A percentile compares a stretch with the other conserved stretches of the same genome.
phyloP scores from a whole-genome alignment of 2,329 filamentous ascomycete genomes.

The Stachybotrys echinatus region DNA sequence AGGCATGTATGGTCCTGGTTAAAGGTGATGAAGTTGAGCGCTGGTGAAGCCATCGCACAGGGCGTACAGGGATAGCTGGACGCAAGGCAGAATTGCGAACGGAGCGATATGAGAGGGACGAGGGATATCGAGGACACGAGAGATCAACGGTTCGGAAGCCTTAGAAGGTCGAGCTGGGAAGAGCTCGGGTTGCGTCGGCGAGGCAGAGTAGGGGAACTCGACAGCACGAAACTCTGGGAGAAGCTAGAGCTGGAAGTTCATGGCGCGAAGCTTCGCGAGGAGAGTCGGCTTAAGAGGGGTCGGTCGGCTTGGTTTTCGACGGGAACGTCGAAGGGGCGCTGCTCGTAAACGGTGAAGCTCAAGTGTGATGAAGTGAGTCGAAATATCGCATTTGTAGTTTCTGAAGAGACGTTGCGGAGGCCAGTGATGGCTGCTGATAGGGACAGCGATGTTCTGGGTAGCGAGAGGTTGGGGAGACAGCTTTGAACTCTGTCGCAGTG shows the following conservation, averaged over 20 bases:
- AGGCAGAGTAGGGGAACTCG: neutral
- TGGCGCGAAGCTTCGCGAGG: neutral
- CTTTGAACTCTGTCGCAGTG: neutral
- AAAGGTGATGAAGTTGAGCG: slow-evolving; percentile 97
- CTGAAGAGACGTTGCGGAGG: neutral
- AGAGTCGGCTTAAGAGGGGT: neutral
- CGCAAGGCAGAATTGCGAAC: neutral
- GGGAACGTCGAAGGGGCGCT: neutral
- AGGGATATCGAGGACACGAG: neutral
- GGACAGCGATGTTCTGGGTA: neutral
- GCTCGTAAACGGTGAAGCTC: neutral
- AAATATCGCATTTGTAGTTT: neutral
- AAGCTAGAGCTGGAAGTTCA: neutral
- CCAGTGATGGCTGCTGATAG: neutral
- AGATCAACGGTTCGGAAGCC: neutral
- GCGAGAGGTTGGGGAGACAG: neutral
- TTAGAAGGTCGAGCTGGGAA: neutral
- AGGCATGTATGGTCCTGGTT: slow-evolving; percentile 98
- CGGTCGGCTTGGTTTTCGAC: neutral
- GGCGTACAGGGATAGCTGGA: slow-evolving; percentile 3
- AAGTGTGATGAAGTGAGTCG: neutral
- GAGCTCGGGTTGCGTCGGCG: neutral
- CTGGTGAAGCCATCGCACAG: slow-evolving; percentile 56
- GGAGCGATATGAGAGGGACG: neutral
- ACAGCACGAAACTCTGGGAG: neutral